Percentiles rank a stretch among this genome's conserved stretches.
phyloP scores from a whole-genome alignment of 176 grass and related monocot species.

The Musa acuminata region DNA sequence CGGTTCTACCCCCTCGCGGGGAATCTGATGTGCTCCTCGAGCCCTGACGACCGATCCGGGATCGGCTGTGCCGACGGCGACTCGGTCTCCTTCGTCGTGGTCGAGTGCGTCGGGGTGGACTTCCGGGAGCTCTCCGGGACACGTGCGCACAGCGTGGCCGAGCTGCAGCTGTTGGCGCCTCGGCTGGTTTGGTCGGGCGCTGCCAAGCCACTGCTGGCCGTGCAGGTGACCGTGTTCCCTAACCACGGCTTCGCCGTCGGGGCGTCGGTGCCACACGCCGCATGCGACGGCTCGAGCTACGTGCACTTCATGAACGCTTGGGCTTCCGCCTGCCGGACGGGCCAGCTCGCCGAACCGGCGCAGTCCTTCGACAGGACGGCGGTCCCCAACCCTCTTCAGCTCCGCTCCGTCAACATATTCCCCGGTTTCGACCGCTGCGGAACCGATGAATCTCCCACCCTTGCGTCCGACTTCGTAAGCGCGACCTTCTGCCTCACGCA shows the following conservation, averaged over 20 bases:
- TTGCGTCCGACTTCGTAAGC: constrained; percentile 1
- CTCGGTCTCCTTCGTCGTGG: constrained; percentile 24
- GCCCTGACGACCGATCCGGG: not conserved
- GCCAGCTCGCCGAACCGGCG: not conserved
- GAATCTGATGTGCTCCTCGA: not conserved
- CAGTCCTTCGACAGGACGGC: not conserved
- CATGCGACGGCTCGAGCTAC: constrained; percentile 21
- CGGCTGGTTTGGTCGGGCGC: constrained; percentile 1
- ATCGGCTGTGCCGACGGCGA: constrained; percentile 22
- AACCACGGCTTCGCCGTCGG: constrained; percentile 20
- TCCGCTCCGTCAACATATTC: no score
- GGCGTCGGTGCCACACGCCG: constrained; percentile 25
- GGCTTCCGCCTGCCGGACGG: constrained; percentile 28
- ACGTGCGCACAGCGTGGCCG: constrained; percentile 7
- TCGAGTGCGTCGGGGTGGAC: constrained; percentile 4
- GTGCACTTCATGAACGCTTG: constrained; percentile 43
- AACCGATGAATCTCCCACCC: not conserved
- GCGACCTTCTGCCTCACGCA: constrained; percentile 24
- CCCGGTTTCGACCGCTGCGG: no score
- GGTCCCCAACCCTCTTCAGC: not conserved
- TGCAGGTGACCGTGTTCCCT: constrained; percentile 30
- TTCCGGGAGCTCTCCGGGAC: constrained; percentile 23
- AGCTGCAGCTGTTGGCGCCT: constrained; percentile 19
- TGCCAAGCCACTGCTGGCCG: constrained; percentile 1
- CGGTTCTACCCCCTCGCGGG: constrained; percentile 43